Evolutionary conservation across 1,284 basidiomycete species (phyloP).

Genomic region (Retiboletus flavoniger): DNA sequence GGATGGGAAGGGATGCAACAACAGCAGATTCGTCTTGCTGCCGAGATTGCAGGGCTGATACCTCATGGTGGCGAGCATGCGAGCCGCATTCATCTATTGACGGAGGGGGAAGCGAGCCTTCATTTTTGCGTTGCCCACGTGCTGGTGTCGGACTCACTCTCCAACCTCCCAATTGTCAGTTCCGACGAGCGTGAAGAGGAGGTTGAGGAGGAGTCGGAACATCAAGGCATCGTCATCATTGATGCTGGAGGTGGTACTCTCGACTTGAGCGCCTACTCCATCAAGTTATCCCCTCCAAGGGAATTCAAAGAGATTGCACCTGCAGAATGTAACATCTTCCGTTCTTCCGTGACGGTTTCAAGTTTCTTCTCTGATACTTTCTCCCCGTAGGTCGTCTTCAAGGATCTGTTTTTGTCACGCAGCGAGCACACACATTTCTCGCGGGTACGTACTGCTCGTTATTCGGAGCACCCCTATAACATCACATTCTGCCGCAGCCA

Average conservation of each 20-base stretch:
- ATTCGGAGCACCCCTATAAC: conserved; percentile 1
- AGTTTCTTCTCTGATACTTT: neutral
- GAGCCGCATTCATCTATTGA: conserved; percentile 43
- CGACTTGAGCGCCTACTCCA: conserved; percentile 50
- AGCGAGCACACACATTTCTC: conserved; percentile 38
- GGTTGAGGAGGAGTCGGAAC: conserved; percentile 14
- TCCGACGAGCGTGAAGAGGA: conserved; percentile 16
- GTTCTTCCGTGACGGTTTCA: neutral
- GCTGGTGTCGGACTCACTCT: conserved; percentile 30
- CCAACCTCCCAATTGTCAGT: conserved; percentile 11
- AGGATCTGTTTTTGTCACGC: conserved; percentile 43
- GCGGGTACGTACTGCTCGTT: conserved; percentile 22
- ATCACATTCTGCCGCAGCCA: conserved; percentile 27
- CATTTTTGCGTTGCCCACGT: conserved; percentile 44
- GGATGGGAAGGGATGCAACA: conserved; percentile 46
- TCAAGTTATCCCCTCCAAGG: conserved; percentile 25
- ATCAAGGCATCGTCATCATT: conserved; percentile 48
- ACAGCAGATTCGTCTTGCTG: conserved; percentile 37
- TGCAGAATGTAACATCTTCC: conserved; percentile 37
- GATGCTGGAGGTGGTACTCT: conserved; percentile 57
- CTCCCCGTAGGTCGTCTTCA: conserved; percentile 30
- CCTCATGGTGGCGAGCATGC: conserved; percentile 25
- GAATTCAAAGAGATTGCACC: conserved; percentile 40
- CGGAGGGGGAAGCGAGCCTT: conserved; percentile 51
- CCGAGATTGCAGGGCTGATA: conserved; percentile 32